Percentiles rank a stretch among this genome's conserved stretches.
phyloP scores from a whole-genome alignment of 352 stramenopile genomes.

The Lagenidium giganteum region DNA sequence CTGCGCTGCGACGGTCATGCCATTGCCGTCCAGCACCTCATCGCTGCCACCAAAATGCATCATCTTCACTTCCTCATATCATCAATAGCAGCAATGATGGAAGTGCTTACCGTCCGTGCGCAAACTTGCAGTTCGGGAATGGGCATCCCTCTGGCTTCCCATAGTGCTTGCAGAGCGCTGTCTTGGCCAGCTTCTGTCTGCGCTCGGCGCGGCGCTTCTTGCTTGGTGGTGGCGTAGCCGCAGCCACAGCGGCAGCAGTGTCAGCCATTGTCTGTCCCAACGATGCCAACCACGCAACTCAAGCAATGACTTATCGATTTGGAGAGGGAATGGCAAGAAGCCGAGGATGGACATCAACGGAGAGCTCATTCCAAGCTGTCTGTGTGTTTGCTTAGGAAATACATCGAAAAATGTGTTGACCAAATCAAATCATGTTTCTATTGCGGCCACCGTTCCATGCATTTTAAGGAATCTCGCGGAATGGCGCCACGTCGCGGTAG shows the following conservation, averaged over 20 bases:
- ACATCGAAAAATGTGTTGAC: too few relatives aligned
- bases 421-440: too few relatives aligned
- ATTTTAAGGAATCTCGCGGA: constrained; percentile 1
- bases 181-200: constrained; percentile 52
- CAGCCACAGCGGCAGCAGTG: background rate
- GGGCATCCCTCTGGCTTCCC: constrained; percentile 68
- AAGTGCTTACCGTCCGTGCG: constrained; percentile 10
- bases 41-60: constrained; percentile 25
- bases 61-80: background rate
- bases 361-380: too few relatives aligned
- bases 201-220: constrained; percentile 63
- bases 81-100: background rate
- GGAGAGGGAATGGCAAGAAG: too few relatives aligned
- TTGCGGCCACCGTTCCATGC: background rate
- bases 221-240: constrained; percentile 2
- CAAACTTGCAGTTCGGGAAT: constrained; percentile 63
- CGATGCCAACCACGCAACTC: too few relatives aligned
- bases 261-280: too few relatives aligned
- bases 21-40: constrained; percentile 49
- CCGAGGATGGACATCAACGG: too few relatives aligned
- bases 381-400: background rate
- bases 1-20: constrained; percentile 58
- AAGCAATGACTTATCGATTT: too few relatives aligned
- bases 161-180: constrained; percentile 68
- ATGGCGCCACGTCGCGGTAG: constrained; percentile 14